phyloP scores from a whole-genome alignment of 495 filamentous ascomycete genomes.

The Penicillium nucicola region DNA sequence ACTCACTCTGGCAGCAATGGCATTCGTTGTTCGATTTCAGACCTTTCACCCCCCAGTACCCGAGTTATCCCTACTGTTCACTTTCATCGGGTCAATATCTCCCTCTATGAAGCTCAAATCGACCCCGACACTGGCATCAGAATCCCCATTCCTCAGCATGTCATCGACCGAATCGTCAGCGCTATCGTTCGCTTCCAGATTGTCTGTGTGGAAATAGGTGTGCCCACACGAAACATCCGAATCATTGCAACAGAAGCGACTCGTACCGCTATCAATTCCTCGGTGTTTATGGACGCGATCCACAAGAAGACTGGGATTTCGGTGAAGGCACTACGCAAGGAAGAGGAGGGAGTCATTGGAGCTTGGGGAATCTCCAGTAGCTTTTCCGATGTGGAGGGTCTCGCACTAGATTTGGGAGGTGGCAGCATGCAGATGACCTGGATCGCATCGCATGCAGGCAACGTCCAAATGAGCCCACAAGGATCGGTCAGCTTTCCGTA shows the following conservation, averaged over 20 bases:
- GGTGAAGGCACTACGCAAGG: conserved; percentile 71
- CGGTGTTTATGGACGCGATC: conserved; percentile 64
- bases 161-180: conserved; percentile 61
- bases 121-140: conserved; percentile 34
- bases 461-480: conserved; percentile 47
- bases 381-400: conserved; percentile 59
- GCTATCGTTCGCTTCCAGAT: conserved; percentile 67
- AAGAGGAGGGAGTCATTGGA: conserved; percentile 79
- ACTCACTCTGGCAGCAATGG: conserved; percentile 66
- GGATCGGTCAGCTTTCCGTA: conserved; percentile 67
- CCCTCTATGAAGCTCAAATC: conserved; percentile 83
- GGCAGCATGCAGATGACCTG: conserved; percentile 91
- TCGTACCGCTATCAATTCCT: conserved; percentile 71
- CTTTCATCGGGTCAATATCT: conserved; percentile 74
- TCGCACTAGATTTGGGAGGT: conserved; percentile 88
- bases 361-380: conserved; percentile 81
- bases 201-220: conserved; percentile 69
- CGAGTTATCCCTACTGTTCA: conserved; percentile 76
- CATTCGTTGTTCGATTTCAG: conserved; percentile 88
- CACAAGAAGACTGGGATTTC: conserved; percentile 55
- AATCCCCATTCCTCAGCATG: conserved; percentile 58
- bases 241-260: conserved; percentile 90
- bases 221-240: conserved; percentile 58
- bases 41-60: conserved; percentile 64
- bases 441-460: conserved; percentile 57